Evolutionary conservation across 805 yeast species (phyloP).

Genomic region (Pichia rugopelliculosa): DNA sequence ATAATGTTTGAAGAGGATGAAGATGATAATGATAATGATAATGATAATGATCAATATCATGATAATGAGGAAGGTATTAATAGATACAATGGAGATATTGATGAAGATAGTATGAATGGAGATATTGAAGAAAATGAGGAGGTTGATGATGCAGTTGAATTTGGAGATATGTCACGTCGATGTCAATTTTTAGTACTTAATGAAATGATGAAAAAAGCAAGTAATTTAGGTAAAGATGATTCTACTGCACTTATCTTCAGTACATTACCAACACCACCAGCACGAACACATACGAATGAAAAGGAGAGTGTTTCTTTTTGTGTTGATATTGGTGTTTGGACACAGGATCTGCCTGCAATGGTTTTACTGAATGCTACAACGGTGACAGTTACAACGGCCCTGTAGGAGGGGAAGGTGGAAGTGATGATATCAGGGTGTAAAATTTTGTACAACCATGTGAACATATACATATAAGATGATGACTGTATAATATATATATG

Average conservation of each 20-base stretch:
- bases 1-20: slow-evolving; percentile 34
- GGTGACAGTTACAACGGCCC: slow-evolving; percentile 91
- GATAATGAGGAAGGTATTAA: neutral
- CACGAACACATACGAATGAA: neutral
- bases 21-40: neutral
- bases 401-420: slow-evolving; percentile 30
- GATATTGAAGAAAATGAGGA: neutral
- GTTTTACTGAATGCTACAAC: slow-evolving; percentile 84
- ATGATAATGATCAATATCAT: neutral
- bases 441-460: too few species aligned
- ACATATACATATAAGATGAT: too few species aligned
- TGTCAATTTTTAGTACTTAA: slow-evolving; percentile 78
- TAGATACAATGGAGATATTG: neutral
- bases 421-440: too few species aligned
- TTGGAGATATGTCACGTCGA: slow-evolving; percentile 10
- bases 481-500: too few species aligned
- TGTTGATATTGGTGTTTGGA: slow-evolving; percentile 70
- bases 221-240: neutral
- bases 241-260: slow-evolving; percentile 68
- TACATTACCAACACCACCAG: slow-evolving; percentile 38
- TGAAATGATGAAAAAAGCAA: slow-evolving; percentile 58
- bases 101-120: neutral
- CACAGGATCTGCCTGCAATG: slow-evolving; percentile 75
- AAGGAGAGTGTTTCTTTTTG: slow-evolving; percentile 67
- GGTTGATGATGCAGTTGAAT: slow-evolving; percentile 5